A percentile compares a stretch with the other conserved stretches of the same genome.
phyloP scores from a whole-genome alignment of 768 basidiomycete genomes.

The Boletus sp. region DNA sequence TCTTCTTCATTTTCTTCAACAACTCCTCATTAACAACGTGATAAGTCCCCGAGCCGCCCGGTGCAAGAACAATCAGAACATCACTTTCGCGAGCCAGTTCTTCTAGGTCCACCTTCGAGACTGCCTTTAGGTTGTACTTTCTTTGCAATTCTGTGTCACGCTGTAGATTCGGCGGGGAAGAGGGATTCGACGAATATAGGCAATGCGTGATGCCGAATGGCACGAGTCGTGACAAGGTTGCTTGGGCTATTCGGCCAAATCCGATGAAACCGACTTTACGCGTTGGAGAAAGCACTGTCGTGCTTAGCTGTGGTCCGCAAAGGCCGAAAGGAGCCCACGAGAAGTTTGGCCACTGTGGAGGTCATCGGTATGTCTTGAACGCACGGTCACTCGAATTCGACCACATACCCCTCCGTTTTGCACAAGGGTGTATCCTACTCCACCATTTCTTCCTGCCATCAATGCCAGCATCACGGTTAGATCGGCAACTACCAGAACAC shows the following conservation, averaged over 20 bases:
- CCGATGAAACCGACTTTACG: constrained; percentile 89
- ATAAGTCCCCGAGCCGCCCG: constrained; percentile 65
- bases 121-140: constrained; percentile 33
- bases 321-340: constrained; percentile 82
- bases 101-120: constrained; percentile 59
- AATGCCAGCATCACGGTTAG: constrained; percentile 84
- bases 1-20: constrained; percentile 80
- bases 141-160: constrained; percentile 38
- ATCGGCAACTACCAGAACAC: constrained; percentile 73
- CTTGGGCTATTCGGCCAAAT: constrained; percentile 91
- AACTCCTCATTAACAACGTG: constrained; percentile 73
- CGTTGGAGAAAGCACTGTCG: constrained; percentile 43
- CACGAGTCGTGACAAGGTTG: constrained; percentile 71
- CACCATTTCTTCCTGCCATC: constrained; percentile 87
- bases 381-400: not conserved
- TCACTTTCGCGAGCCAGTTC: constrained; percentile 78
- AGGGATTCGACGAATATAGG: constrained; percentile 62
- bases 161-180: constrained; percentile 40
- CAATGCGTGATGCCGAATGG: constrained; percentile 79
- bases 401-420: constrained; percentile 60
- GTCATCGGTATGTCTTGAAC: not conserved
- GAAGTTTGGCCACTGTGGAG: constrained; percentile 68
- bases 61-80: constrained; percentile 79
- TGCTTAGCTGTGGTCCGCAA: constrained; percentile 78
- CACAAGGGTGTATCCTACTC: constrained; percentile 60